Percentiles rank a stretch among this genome's conserved stretches.
Evolutionary conservation across 176 grass and related monocot genomes (phyloP).

Genomic region (Aegilops umbellulata): DNA sequence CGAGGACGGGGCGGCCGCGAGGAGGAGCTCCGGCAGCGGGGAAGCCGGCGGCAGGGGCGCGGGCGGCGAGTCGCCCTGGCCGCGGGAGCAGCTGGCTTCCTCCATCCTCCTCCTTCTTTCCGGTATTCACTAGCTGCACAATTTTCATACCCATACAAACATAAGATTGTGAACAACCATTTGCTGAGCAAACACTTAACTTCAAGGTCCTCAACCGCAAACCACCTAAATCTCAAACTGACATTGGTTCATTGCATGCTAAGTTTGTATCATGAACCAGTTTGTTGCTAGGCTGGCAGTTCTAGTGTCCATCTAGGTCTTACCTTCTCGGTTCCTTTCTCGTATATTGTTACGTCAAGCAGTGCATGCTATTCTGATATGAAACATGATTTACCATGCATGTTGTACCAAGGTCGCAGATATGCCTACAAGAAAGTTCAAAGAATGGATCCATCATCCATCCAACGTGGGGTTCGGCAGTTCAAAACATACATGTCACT

Average conservation of each 20-base stretch:
- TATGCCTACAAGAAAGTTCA: conserved; percentile 60
- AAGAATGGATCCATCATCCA: conserved; percentile 49
- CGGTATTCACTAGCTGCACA: too few species aligned
- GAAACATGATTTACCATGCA: not conserved
- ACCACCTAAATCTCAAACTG: not conserved
- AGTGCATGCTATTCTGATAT: conserved; percentile 32
- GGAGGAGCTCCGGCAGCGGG: too few species aligned
- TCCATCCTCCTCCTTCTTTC: too few species aligned
- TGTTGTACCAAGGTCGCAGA: conserved; percentile 41
- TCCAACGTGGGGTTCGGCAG: conserved; percentile 51
- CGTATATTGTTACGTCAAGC: conserved; percentile 14
- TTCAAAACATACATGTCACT: conserved; percentile 65
- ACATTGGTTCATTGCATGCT: conserved; percentile 6
- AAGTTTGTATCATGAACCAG: not conserved
- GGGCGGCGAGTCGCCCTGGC: too few species aligned
- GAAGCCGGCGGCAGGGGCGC: too few species aligned
- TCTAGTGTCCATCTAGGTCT: not conserved
- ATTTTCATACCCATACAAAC: too few species aligned
- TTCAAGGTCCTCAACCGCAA: too few species aligned
- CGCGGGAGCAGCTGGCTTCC: too few species aligned
- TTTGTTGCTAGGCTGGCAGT: not conserved
- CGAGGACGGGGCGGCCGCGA: too few species aligned
- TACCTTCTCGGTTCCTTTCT: not conserved
- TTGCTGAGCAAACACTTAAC: too few species aligned
- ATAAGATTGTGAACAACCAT: too few species aligned